Conservation (phyloP, 2,329 filamentous ascomycete species). For the Alternaria arbusti region DNA sequence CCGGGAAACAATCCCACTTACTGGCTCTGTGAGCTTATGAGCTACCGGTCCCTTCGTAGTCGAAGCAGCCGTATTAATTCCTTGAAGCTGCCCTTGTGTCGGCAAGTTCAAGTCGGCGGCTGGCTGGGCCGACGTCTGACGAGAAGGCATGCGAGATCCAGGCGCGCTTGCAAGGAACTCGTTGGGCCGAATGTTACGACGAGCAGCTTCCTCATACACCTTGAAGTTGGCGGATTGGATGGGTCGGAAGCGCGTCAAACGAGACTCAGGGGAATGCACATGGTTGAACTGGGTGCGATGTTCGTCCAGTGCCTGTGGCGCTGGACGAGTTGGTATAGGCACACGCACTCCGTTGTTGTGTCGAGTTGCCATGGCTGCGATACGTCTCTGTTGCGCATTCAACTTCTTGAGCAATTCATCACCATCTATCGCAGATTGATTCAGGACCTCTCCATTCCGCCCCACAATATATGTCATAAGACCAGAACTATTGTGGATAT, state of each 20-base stretch:
- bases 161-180: slow-evolving; percentile 3
- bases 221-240: neutral
- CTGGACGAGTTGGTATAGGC: neutral
- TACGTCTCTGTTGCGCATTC: neutral
- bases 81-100: neutral
- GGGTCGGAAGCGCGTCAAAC: neutral
- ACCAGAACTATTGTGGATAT: neutral
- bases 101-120: neutral
- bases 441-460: neutral
- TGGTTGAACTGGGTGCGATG: neutral
- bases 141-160: slow-evolving; percentile 6
- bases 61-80: neutral
- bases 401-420: neutral
- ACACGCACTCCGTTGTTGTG: neutral
- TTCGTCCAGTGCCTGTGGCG: neutral
- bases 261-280: neutral
- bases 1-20: neutral
- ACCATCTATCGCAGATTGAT: neutral
- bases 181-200: neutral
- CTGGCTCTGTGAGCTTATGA: neutral
- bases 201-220: neutral
- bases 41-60: neutral
- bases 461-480: neutral
- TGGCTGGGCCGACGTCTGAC: slow-evolving; percentile 2
- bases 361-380: neutral